Percentiles rank a stretch among this genome's conserved stretches.
Evolutionary conservation across 495 filamentous ascomycete species (phyloP).

Genomic region (Aspergillus campestris): DNA sequence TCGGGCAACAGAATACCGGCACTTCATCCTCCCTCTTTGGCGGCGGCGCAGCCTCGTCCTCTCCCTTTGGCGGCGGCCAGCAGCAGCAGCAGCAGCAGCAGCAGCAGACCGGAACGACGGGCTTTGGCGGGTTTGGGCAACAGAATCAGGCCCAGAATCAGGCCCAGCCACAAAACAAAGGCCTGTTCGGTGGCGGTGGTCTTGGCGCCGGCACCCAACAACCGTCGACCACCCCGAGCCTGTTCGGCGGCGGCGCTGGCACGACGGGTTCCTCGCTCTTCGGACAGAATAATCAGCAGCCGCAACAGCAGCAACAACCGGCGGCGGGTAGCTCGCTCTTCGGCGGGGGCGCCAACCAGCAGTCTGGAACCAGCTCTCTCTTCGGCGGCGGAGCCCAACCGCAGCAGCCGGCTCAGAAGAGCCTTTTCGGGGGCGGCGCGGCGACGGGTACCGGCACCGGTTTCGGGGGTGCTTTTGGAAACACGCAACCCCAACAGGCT

Average conservation of each 20-base stretch:
- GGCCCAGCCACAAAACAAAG: conserved; percentile 33
- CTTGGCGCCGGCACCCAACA: conserved; percentile 32
- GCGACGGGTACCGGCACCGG: conserved; percentile 15
- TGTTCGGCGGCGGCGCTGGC: conserved; percentile 34
- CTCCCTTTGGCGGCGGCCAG: conserved; percentile 26
- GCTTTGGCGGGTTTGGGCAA: conserved; percentile 40
- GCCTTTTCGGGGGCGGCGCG: conserved; percentile 22
- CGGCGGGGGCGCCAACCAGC: conserved; percentile 25
- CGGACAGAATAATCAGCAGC: conserved; percentile 26
- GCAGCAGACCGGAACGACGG: conserved; percentile 27
- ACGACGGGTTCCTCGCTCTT: conserved; percentile 32
- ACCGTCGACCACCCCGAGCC: conserved; percentile 19
- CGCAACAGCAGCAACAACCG: conserved; percentile 32
- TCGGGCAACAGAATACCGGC: conserved; percentile 31
- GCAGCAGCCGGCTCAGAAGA: conserved; percentile 38
- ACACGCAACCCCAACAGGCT: conserved; percentile 20
- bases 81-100: conserved; percentile 15
- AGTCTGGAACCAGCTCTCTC: conserved; percentile 17
- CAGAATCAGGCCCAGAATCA: conserved; percentile 35
- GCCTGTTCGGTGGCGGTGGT: conserved; percentile 31
- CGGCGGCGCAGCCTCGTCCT: conserved; percentile 24
- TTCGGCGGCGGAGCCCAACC: conserved; percentile 33
- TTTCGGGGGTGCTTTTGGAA: conserved; percentile 20
- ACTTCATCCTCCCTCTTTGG: conserved; percentile 33
- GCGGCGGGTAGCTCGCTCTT: conserved; percentile 39